Evolutionary conservation across 306 rosid genomes (phyloP).

Genomic region (Alnus rubra): DNA sequence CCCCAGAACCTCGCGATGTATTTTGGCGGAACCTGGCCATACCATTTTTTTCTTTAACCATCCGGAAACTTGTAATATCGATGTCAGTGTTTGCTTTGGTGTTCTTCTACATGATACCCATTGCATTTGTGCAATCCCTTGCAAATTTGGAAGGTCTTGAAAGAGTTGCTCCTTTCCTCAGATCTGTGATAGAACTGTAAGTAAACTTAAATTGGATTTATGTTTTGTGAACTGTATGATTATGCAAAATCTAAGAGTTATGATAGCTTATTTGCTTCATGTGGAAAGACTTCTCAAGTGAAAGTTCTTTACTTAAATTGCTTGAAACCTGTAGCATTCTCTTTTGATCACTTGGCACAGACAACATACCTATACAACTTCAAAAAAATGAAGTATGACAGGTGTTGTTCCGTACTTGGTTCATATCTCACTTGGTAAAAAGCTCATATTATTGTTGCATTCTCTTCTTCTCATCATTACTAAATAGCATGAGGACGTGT

Average conservation of each 20-base stretch:
- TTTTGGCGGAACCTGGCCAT: conserved; percentile 92
- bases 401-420: background rate
- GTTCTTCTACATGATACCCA: conserved; percentile 98
- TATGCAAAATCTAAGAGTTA: background rate
- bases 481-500: background rate
- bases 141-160: conserved; percentile 99
- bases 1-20: conserved; percentile 91
- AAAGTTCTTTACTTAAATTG: background rate
- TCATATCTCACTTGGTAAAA: background rate
- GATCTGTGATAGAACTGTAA: conserved; percentile 90
- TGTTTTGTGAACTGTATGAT: background rate
- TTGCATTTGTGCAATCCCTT: conserved; percentile 96
- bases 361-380: background rate
- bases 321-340: background rate
- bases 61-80: conserved; percentile 71
- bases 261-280: background rate
- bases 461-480: background rate
- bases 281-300: background rate
- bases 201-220: conserved; percentile 31
- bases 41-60: conserved; percentile 84
- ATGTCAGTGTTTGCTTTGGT: conserved; percentile 77
- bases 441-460: background rate
- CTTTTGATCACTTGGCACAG: background rate
- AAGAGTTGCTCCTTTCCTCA: conserved; percentile 96
- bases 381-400: background rate